Evolutionary conservation across 495 filamentous ascomycete genomes (phyloP).

Genomic region (Penicillium odoratum): DNA sequence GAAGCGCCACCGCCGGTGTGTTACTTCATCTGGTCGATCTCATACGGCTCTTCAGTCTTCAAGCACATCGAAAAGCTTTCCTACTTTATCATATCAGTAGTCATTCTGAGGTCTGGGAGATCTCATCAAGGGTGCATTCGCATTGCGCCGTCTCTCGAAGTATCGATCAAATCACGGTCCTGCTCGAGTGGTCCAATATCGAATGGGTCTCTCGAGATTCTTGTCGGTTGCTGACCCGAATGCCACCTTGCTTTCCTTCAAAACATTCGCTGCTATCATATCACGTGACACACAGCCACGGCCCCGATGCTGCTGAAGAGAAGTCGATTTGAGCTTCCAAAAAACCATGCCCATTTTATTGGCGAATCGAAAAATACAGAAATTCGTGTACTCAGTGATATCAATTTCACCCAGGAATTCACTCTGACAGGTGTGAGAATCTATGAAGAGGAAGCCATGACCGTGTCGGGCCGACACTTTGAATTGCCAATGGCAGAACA

Average conservation of each 20-base stretch:
- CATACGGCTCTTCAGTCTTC: too few species aligned
- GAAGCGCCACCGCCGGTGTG: background rate
- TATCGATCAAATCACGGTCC: background rate
- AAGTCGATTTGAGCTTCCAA: slow-evolving; percentile 6
- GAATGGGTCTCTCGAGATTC: background rate
- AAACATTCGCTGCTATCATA: too few species aligned
- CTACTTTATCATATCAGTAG: background rate
- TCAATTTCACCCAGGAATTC: slow-evolving; percentile 3
- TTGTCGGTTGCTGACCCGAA: background rate
- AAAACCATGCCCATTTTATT: slow-evolving; percentile 3
- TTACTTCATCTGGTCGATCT: background rate
- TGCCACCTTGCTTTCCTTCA: background rate
- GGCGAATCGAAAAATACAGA: slow-evolving; percentile 4
- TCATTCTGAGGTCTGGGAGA: slow-evolving; percentile 1
- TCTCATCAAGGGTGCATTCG: background rate
- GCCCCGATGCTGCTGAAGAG: slow-evolving; percentile 1
- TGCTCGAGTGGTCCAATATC: background rate
- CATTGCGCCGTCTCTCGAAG: slow-evolving; percentile 1
- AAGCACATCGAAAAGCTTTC: background rate
- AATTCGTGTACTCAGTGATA: background rate
- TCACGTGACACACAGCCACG: background rate
- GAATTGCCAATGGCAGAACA: slow-evolving; percentile 3
- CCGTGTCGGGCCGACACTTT: background rate
- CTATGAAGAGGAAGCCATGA: slow-evolving; percentile 2
- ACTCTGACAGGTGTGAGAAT: background rate